phyloP scores from a whole-genome alignment of 306 rosid species.

The Dalbergia cultrata region DNA sequence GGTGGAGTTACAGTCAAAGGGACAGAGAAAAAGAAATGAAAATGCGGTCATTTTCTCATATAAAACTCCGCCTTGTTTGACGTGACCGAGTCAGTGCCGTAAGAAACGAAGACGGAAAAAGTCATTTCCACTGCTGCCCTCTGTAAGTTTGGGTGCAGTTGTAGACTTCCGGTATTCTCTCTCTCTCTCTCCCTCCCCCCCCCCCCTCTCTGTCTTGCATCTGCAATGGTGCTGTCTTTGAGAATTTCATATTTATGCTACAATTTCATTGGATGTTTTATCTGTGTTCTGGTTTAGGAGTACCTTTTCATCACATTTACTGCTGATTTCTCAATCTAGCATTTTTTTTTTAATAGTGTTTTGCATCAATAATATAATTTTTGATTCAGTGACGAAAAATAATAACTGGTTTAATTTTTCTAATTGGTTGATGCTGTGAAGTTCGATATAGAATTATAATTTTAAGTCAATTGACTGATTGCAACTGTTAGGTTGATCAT shows the following conservation, averaged over 20 bases:
- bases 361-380: not conserved
- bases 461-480: slow-evolving; percentile 5
- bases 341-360: not conserved
- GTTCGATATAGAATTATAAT: slow-evolving; percentile 9
- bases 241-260: slow-evolving; percentile 5
- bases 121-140: slow-evolving; percentile 81
- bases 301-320: slow-evolving; percentile 1
- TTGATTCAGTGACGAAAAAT: not conserved
- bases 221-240: slow-evolving; percentile 19
- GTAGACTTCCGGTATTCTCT: slow-evolving; percentile 70
- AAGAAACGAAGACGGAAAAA: slow-evolving; percentile 57
- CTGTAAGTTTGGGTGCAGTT: slow-evolving; percentile 65
- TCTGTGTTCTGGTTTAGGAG: slow-evolving; percentile 2
- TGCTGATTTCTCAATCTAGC: not conserved
- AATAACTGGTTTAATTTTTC: slow-evolving; percentile 6
- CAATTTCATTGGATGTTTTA: slow-evolving; percentile 3
- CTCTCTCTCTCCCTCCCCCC: not conserved
- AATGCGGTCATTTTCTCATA: no score
- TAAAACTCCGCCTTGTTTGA: no score
- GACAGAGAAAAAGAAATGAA: no score
- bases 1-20: no score
- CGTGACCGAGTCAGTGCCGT: no score
- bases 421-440: not conserved
- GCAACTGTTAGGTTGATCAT: slow-evolving; percentile 25
- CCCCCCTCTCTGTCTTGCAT: not conserved